A percentile compares a stretch with the other conserved stretches of the same genome.
phyloP scores from a whole-genome alignment of 495 filamentous ascomycete species.

The Gamarada debralockiae region DNA sequence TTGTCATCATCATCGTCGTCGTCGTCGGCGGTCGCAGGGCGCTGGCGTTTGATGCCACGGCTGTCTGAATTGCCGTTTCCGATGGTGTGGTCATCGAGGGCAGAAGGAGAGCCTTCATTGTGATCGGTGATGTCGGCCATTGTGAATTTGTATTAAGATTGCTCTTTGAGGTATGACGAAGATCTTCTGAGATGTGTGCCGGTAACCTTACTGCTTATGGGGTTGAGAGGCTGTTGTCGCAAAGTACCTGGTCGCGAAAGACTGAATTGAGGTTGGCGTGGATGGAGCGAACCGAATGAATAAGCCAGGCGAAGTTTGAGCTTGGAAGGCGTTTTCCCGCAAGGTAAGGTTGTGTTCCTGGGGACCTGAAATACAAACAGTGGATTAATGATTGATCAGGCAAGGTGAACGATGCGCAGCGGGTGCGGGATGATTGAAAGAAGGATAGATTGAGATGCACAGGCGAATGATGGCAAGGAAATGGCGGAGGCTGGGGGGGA shows the following conservation, averaged over 20 bases:
- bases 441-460: slow-evolving; percentile 48
- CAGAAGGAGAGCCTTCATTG: slow-evolving; percentile 53
- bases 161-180: slow-evolving; percentile 27
- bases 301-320: slow-evolving; percentile 9
- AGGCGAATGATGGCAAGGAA: slow-evolving; percentile 41
- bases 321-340: background rate
- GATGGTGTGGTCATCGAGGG: slow-evolving; percentile 58
- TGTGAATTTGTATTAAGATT: slow-evolving; percentile 6
- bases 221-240: slow-evolving; percentile 23
- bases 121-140: slow-evolving; percentile 63
- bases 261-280: slow-evolving; percentile 29
- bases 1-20: slow-evolving; percentile 99
- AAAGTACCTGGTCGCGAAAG: slow-evolving; percentile 22
- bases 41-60: slow-evolving; percentile 87
- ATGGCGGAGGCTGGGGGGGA: slow-evolving; percentile 45
- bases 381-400: slow-evolving; percentile 44
- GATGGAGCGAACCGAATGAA: slow-evolving; percentile 26
- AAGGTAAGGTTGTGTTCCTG: slow-evolving; percentile 1
- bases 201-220: slow-evolving; percentile 29
- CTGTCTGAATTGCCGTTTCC: slow-evolving; percentile 65
- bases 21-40: slow-evolving; percentile 80
- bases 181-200: slow-evolving; percentile 26
- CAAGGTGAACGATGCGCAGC: slow-evolving; percentile 34
- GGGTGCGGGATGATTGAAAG: slow-evolving; percentile 55
- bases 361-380: slow-evolving; percentile 21